Conservation (phyloP, 805 yeast species). For the Candida alai region DNA sequence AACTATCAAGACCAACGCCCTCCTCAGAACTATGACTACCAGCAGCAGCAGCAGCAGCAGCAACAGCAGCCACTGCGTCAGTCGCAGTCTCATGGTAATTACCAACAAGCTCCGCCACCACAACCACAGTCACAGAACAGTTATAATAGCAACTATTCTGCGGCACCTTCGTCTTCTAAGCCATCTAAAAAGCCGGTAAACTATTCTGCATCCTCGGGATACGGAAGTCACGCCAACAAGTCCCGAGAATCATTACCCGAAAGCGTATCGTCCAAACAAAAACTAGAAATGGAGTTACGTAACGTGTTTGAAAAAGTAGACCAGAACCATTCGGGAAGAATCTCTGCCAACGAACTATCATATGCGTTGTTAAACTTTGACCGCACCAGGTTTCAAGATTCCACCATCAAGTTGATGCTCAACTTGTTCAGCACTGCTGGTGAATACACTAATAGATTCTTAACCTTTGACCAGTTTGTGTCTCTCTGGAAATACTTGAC, state of each 20-base stretch:
- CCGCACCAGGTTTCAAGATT: conserved; percentile 55
- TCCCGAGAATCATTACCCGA: conserved; percentile 21
- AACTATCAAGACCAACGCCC: conserved; percentile 11
- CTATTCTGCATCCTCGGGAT: conserved; percentile 4
- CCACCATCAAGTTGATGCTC: conserved; percentile 61
- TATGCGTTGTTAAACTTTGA: conserved; percentile 60
- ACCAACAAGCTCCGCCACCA: conserved; percentile 10
- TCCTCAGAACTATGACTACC: conserved; percentile 10
- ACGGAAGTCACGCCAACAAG: conserved; percentile 10
- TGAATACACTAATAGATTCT: conserved; percentile 16
- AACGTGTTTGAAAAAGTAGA: conserved; percentile 54
- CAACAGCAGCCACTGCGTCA: conserved; percentile 9
- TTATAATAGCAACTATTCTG: too few relatives aligned
- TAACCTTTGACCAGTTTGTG: conserved; percentile 58
- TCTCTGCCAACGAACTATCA: conserved; percentile 56
- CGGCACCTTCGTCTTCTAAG: conserved; percentile 7
- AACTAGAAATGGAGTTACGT: conserved; percentile 45
- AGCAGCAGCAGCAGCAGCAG: conserved; percentile 12
- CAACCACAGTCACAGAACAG: too few relatives aligned
- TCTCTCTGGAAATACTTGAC: conserved; percentile 65
- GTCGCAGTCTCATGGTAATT: conserved; percentile 9
- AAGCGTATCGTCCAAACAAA: conserved; percentile 31
- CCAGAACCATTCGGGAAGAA: conserved; percentile 48
- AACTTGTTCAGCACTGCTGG: conserved; percentile 48
- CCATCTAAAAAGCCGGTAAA: conserved; percentile 8